These are phyloP conservation scores for Mikania micrantha DNA, from an alignment of 129 eudicot species.

Conservation along the genomic window DNA sequence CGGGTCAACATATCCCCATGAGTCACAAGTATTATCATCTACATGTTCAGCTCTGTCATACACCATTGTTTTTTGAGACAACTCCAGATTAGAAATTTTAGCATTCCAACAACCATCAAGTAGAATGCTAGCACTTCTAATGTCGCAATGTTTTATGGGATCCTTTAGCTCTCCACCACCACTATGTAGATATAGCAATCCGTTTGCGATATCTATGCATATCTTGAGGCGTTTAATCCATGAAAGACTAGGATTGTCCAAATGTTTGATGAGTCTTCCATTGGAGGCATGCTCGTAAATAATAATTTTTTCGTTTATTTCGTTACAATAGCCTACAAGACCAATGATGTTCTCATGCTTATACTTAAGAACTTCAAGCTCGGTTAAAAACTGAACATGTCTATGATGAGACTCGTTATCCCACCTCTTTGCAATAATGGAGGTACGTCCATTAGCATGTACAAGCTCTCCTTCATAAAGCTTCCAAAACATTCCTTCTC, in stretches of 20 bases:
- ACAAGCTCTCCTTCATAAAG: neutral
- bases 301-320: too few relatives aligned
- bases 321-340: too few relatives aligned
- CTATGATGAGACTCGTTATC: too few relatives aligned
- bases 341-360: too few relatives aligned
- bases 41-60: neutral
- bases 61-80: neutral
- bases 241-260: too few relatives aligned
- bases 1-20: neutral
- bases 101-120: constrained; percentile 1
- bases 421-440: neutral
- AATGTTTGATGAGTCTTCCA: too few relatives aligned
- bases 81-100: constrained; percentile 8
- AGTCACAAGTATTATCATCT: neutral
- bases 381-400: too few relatives aligned
- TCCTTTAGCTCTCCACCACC: neutral
- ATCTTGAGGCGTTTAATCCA: too few relatives aligned
- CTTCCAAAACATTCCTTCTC: neutral
- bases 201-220: too few relatives aligned
- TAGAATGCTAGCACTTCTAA: constrained; percentile 3
- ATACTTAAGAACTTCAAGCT: too few relatives aligned
- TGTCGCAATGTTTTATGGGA: neutral
- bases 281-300: too few relatives aligned
- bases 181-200: neutral
- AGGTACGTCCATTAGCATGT: neutral